phyloP scores from a whole-genome alignment of 2,329 filamentous ascomycete species.

The Talaromyces sp. region DNA sequence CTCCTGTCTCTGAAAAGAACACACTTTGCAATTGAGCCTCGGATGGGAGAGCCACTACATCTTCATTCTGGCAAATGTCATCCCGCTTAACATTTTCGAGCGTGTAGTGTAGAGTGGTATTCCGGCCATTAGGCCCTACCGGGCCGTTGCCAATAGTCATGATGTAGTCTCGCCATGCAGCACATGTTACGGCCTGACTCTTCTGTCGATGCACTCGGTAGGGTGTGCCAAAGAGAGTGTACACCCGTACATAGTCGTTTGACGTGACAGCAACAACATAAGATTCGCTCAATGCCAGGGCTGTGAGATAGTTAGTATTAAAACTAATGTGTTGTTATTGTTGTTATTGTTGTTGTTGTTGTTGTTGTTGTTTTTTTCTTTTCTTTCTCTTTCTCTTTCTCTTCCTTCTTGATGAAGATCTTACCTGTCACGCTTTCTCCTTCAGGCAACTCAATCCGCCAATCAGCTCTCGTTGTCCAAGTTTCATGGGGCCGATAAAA shows the following conservation, averaged over 20 bases:
- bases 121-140: constrained; percentile 72
- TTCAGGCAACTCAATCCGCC: constrained; percentile 82
- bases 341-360: too few relatives aligned
- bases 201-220: constrained; percentile 90
- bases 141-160: constrained; percentile 93
- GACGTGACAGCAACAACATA: constrained; percentile 89
- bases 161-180: constrained; percentile 95
- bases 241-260: constrained; percentile 85
- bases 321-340: too few relatives aligned
- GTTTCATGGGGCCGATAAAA: constrained; percentile 97
- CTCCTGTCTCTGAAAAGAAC: constrained; percentile 91
- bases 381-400: too few relatives aligned
- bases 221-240: constrained; percentile 88
- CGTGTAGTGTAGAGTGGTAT: constrained; percentile 77
- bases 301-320: constrained; percentile 36
- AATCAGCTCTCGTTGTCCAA: constrained; percentile 89
- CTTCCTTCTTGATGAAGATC: not conserved
- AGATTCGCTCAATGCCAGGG: constrained; percentile 87
- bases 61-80: constrained; percentile 92
- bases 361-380: too few relatives aligned
- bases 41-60: constrained; percentile 80
- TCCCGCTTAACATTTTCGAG: constrained; percentile 94
- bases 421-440: constrained; percentile 75
- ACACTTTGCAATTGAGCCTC: constrained; percentile 74
- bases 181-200: constrained; percentile 89